Conservation (phyloP, 495 filamentous ascomycete genomes). For the Parachaetomium inaequale region DNA sequence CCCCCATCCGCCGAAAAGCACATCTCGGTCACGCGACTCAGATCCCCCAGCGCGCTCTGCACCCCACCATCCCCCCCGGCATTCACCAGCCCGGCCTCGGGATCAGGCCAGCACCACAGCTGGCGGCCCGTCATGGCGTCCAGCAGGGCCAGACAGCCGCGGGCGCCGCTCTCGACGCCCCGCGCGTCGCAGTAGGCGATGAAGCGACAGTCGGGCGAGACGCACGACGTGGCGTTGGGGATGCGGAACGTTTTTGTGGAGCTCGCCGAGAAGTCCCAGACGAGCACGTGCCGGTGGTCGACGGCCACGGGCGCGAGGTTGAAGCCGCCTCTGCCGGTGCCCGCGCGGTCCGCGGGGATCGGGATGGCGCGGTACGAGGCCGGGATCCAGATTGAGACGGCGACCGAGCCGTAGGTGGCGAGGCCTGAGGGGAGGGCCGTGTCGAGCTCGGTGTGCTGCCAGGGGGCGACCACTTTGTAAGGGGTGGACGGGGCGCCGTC, state of each 20-base stretch:
- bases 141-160: conserved; percentile 31
- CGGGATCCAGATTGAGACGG: conserved; percentile 39
- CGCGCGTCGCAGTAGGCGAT: conserved; percentile 33
- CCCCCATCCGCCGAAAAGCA: conserved; percentile 33
- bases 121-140: conserved; percentile 33
- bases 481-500: conserved; percentile 25
- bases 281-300: conserved; percentile 31
- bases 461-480: conserved; percentile 36
- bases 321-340: conserved; percentile 18
- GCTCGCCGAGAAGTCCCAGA: conserved; percentile 36
- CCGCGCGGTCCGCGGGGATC: conserved; percentile 26
- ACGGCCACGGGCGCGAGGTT: conserved; percentile 32
- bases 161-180: conserved; percentile 30
- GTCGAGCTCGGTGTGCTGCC: conserved; percentile 37
- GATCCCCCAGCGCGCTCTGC: conserved; percentile 24
- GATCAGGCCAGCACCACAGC: conserved; percentile 39
- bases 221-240: conserved; percentile 33
- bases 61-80: conserved; percentile 20
- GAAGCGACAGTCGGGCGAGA: conserved; percentile 36
- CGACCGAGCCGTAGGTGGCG: conserved; percentile 33
- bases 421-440: conserved; percentile 34
- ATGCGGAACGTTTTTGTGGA: conserved; percentile 36
- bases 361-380: conserved; percentile 34
- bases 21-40: conserved; percentile 32
- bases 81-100: conserved; percentile 24